Evolutionary conservation across 2,329 filamentous ascomycete species (phyloP), one percentile per base, ranked within the genome.

Genomic region (Uncinocarpus reesii): DNA sequence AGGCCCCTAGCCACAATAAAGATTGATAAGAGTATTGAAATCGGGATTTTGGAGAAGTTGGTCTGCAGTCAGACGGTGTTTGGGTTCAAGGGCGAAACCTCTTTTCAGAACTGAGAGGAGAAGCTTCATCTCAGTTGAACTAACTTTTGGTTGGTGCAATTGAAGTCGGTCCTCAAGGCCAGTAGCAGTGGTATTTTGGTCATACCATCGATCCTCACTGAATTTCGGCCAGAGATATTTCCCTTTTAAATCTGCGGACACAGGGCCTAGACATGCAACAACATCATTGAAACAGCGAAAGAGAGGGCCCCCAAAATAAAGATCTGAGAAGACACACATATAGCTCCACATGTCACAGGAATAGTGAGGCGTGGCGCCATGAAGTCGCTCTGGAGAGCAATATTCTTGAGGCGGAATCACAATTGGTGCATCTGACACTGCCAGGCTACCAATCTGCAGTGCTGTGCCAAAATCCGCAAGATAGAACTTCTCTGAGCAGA

Each of bases 11-110:
- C n/a, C n/a, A n/a, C n/a, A 13, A 21, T 43, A 32, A n/a, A 43
- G n/a, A 13, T 59, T 52, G 57, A 62, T 61, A 24, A 62, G 50
- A 48, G 57, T 57, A 49, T 53, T 60, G 43, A 59, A 63, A 32
- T 55, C 56, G 49, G 57, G 51, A 29, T 63, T 57, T 20, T 44
- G 52, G 47, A 62, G 44, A 55, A 62, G 57, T 32, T 61, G 49
- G 18, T 46, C 52, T 48, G 59, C 57, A 7, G 57, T 62, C 24
- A 45, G 53, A 18, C 60, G 53, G 48, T 59, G 53, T 46, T 57
- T 56, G 15, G 56, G 55, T 7, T 28, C 21, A 31, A 56, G 60
- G 42, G 20, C 52, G 45, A 62, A 64, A 3, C 57, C 56, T 47
- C 44, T 55, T 15, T n/a, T 44, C 56, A 62, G 58, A 29, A 60